phyloP scores from a whole-genome alignment of 1,284 basidiomycete genomes.

The Tremellales sp. region DNA sequence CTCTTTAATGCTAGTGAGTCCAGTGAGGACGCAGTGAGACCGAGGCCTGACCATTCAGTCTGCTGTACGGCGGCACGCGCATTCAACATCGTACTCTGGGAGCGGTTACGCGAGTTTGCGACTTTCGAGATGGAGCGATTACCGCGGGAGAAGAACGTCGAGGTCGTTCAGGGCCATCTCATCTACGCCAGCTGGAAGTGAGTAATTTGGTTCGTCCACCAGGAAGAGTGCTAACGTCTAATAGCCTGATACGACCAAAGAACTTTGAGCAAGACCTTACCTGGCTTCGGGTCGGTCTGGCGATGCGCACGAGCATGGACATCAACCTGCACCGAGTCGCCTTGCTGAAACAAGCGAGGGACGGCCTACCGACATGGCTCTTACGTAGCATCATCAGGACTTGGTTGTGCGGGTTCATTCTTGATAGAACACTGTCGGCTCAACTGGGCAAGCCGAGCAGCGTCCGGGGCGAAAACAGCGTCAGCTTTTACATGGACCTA shows the following conservation, averaged over 20 bases:
- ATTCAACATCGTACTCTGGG: conserved; percentile 29
- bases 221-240: background rate
- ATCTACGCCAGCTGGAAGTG: conserved; percentile 35
- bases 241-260: conserved; percentile 26
- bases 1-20: conserved; percentile 36
- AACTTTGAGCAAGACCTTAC: conserved; percentile 35
- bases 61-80: conserved; percentile 33
- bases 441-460: conserved; percentile 29
- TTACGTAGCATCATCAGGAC: conserved; percentile 28
- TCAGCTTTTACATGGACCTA: conserved; percentile 16
- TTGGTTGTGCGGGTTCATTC: conserved; percentile 24
- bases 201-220: conserved; percentile 5
- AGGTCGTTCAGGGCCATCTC: conserved; percentile 33
- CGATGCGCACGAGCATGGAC: conserved; percentile 29
- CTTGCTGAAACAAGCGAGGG: conserved; percentile 16
- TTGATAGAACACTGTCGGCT: conserved; percentile 23
- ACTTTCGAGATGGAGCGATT: conserved; percentile 31
- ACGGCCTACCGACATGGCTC: conserved; percentile 23
- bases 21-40: background rate
- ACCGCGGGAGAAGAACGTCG: conserved; percentile 35
- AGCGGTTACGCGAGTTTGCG: conserved; percentile 30
- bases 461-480: conserved; percentile 14
- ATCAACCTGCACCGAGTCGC: conserved; percentile 36
- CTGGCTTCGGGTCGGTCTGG: conserved; percentile 30
- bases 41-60: conserved; percentile 14